Base-by-base conservation (phyloP, 805 yeast genomes). In the Candida vaughaniae region DNA sequence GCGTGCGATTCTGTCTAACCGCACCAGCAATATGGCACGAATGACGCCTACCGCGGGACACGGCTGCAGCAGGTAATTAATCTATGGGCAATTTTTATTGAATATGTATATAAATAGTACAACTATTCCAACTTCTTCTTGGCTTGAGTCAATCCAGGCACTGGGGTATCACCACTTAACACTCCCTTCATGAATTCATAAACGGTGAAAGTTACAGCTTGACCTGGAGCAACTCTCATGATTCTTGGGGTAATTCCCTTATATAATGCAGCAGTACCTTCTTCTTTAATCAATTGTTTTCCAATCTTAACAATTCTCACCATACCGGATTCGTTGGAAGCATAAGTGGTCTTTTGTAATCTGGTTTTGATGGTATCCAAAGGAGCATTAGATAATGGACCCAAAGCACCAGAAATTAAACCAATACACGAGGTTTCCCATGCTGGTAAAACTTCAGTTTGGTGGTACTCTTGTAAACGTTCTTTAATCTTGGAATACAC, bases 141-240 rank as follows among this genome's bases (percentile, higher is more conserved):
- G 12, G 33, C 29, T 30, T 33, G 40, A 15, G 48, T 36, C 26
- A 42, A 36, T 29, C 42, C 22, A 31, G 46, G 46, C 6, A 42
- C 49, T 28, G 46, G 49, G 20, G 53, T 43, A 35, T 56, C 60
- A 34, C 70, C 69, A 26, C 41, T 56, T 59, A 90, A 73, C 33
- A 72, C 68, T 16, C 73, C 77, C 63, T 89, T 84, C 59, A 88
- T 85, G 57, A 73, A 83, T 69, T 91, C 99, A 64, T 91, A 91
- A 29, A 93, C 96, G 6, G 98, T 93, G 69, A 91, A 91, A 12
- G 97, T 93, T 39, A 91, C 98, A 38, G 98, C 97, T 69, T 91
- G 99, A 45, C 99, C 99, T 16, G 99, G 97, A 9, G 99, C 99
- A 35, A 91, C 99, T 69, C 99, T 84, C 95, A 91, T 90, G 51